These are phyloP conservation scores for Pseudozyma pruni DNA, from an alignment of 1,284 basidiomycete genomes.

Conservation along the genomic window DNA sequence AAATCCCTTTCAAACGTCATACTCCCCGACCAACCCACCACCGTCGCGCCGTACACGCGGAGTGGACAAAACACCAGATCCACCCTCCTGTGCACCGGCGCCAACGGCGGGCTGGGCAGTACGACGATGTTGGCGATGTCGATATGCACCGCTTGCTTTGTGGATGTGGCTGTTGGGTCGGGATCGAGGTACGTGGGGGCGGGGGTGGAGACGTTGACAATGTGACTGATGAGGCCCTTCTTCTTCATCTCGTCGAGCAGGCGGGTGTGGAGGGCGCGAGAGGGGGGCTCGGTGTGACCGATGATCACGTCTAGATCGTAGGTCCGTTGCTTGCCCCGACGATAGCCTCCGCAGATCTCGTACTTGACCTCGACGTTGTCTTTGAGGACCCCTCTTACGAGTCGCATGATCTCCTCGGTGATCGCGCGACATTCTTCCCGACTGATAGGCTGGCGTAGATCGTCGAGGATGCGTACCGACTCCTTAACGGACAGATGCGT, in stretches of 20 bases:
- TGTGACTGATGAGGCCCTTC: conserved; percentile 43
- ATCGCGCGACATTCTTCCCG: conserved; percentile 47
- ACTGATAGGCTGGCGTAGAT: conserved; percentile 42
- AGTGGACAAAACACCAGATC: conserved; percentile 44
- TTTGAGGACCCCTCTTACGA: conserved; percentile 17
- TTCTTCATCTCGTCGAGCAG: conserved; percentile 39
- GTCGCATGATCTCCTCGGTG: conserved; percentile 31
- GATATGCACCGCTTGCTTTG: conserved; percentile 13
- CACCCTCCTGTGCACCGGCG: conserved; percentile 28
- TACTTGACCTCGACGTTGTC: conserved; percentile 18
- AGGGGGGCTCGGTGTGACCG: conserved; percentile 18
- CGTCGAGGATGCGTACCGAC: conserved; percentile 48
- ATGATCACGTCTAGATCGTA: conserved; percentile 60
- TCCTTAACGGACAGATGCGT: conserved; percentile 45
- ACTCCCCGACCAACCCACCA: conserved; percentile 57
- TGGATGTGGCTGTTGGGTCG: background rate
- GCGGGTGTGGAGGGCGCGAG: conserved; percentile 29
- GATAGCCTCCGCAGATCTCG: conserved; percentile 56
- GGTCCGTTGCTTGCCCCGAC: conserved; percentile 48
- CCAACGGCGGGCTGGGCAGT: conserved; percentile 13
- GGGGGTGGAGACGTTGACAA: conserved; percentile 51
- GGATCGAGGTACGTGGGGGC: conserved; percentile 10
- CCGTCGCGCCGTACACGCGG: conserved; percentile 51
- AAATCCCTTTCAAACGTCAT: conserved; percentile 57
- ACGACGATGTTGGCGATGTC: conserved; percentile 60